Evolutionary conservation across 2,329 filamentous ascomycete genomes (phyloP), one percentile per base, ranked within the genome.

Genomic region (Aureobasidium vineae): DNA sequence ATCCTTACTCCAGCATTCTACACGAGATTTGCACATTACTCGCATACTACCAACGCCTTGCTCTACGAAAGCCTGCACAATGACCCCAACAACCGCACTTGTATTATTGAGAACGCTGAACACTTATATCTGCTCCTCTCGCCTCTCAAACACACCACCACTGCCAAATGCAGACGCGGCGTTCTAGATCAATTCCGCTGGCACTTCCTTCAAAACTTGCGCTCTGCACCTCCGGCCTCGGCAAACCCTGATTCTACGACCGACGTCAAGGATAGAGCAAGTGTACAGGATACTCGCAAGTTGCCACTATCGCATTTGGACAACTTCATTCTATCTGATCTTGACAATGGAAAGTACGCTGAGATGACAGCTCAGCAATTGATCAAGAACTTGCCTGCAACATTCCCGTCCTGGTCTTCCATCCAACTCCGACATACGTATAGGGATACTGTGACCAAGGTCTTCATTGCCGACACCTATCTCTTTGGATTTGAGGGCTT

Each of bases 1-100:
- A 78, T 90, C 5, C 74, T 89, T 23, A 88, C 86, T 0, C 88
- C 89, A 0, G 79, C 78, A 0, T 91, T 91, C 72, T 91, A 91
- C 77, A 82, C 84, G 15, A 83, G 87, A 33, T 86, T 90, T 56
- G 80, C 87, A 0, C 81, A 84, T 69, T 90, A 90, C 72, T 79
- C 84, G 0, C 81, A 88, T 71, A 84, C 85, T 26, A 80, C 85
- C 21, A 85, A 88, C 70, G 86, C 85, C 0, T 78, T 90, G 36
- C 84, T 87, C 65, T 81, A 82, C 67, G 87, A 90, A 73, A 85
- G 72, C 74, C 71, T 80, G 16, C 77, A 78, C 38, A 78, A 78
- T 0, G 76, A 81, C 28, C 78, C 83, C 52, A 85, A 86, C 67
- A 88, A 82, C 69, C 77, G 80, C 45, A 90, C 87, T 0, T 73